Evolutionary conservation across 2,329 filamentous ascomycete genomes (phyloP).

Genomic region (Phyllosticta capitalensis): DNA sequence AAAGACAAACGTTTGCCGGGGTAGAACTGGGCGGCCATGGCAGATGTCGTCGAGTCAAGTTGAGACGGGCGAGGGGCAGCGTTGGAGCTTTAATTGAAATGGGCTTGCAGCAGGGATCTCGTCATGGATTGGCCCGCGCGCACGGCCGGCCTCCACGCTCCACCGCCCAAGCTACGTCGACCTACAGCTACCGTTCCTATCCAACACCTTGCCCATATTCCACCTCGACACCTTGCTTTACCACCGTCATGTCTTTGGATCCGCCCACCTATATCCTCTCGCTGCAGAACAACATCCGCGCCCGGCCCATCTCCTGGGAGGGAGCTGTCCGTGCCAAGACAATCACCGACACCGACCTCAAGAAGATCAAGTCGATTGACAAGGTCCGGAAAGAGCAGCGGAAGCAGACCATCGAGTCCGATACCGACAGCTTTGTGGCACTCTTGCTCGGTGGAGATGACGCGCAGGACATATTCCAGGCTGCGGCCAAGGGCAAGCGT

Average conservation of each 20-base stretch:
- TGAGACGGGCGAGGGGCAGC: neutral
- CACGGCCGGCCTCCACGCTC: conserved; percentile 8
- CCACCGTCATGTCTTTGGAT: conserved; percentile 69
- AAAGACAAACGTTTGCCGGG: conserved; percentile 73
- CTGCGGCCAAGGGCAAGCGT: conserved; percentile 60
- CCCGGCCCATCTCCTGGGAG: conserved; percentile 94
- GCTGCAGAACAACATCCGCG: conserved; percentile 93
- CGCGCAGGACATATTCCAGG: conserved; percentile 70
- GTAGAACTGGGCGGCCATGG: conserved; percentile 24
- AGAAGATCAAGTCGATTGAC: conserved; percentile 92
- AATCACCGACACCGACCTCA: conserved; percentile 86
- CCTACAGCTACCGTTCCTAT: conserved; percentile 1
- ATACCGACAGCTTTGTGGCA: conserved; percentile 68
- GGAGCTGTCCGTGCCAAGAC: conserved; percentile 88
- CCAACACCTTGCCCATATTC: conserved; percentile 1
- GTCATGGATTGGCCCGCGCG: conserved; percentile 7
- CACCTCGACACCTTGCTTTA: neutral
- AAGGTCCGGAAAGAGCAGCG: conserved; percentile 91
- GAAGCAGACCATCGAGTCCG: conserved; percentile 68
- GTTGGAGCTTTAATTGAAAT: neutral
- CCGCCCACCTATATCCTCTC: conserved; percentile 80
- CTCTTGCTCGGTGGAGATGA: conserved; percentile 64
- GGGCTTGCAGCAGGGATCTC: conserved; percentile 10
- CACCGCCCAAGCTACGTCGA: conserved; percentile 10
- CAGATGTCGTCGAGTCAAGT: neutral